Evolutionary conservation across 106 monocot species (phyloP), one percentile per base, ranked within the genome.

Genomic region (Dioscorea alata): DNA sequence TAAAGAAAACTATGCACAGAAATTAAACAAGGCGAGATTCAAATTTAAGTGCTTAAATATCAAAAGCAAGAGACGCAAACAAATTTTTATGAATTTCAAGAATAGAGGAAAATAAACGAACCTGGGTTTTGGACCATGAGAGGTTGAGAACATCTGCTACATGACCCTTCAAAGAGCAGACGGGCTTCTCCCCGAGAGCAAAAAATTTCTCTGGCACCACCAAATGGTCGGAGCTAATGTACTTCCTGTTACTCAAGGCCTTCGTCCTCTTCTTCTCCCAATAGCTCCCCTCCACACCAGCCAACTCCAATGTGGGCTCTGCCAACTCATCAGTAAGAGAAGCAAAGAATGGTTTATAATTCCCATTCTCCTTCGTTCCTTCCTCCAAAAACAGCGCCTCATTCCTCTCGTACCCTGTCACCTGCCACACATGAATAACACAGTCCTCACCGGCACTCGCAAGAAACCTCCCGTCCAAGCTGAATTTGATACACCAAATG

Each of bases 51-150:
- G 10, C 42, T 42, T 10, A 2, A 42, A 42, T 42, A 42, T 42
- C 42, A 42, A 10, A 42, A 0, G 10, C 6, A 10, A 42, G 6
- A 6, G 6, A 42, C 9, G 10, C 4, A 42, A 42, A 42, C 42
- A 6, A 42, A 42, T 6, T 42, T 10, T 42, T 10, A 42, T 8
- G 42, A 42, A 42, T 6, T 42, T 42, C 42, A 10, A 42, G 42
- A 42, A 42, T 42, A 67, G 48, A 54, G 13, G 61, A 49, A 58
- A 24, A 18, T 6, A 61, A 13, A 51, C 57, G 10, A 59, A 94
- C 94, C 94, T 88, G 79, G 33, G 90, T 85, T 79, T 85, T 91
- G 48, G 94, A 94, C 94, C 94, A 94, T 33, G 90, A 94, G 23
- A 94, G 88, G 68, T 90, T 88, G 20, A 94, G 88, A 12, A 94